A percentile compares a stretch with the other conserved stretches of the same genome.
These are phyloP conservation scores for grape (Vitis vinifera) DNA, from an alignment of 164 flowering plant genomes.

Conservation along the genomic window ASM3070453v1 NC_081806.1:5392001-5392500, in stretches of 20 bases:
- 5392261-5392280: conserved; percentile 55
- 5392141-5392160: conserved; percentile 65
- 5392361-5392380: conserved; percentile 72
- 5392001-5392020: conserved; percentile 57
- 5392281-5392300: conserved; percentile 68
- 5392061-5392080: conserved; percentile 63
- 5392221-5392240: conserved; percentile 87
- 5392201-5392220: conserved; percentile 82
- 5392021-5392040: conserved; percentile 58
- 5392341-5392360: conserved; percentile 82
- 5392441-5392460: conserved; percentile 54
- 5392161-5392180: conserved; percentile 70
- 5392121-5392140: conserved; percentile 49
- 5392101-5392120: conserved; percentile 54
- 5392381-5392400: conserved; percentile 75
- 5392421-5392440: conserved; percentile 49
- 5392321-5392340: conserved; percentile 77
- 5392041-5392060: conserved; percentile 60
- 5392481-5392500: conserved; percentile 56
- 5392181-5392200: conserved; percentile 70
- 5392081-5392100: conserved; percentile 73
- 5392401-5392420: conserved; percentile 70
- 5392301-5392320: conserved; percentile 58
- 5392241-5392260: conserved; percentile 49
- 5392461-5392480: conserved; percentile 69